Evolutionary conservation across 306 rosid genomes (phyloP), one percentile per base, ranked within the genome.

Genomic region (Vicia sativa): DNA sequence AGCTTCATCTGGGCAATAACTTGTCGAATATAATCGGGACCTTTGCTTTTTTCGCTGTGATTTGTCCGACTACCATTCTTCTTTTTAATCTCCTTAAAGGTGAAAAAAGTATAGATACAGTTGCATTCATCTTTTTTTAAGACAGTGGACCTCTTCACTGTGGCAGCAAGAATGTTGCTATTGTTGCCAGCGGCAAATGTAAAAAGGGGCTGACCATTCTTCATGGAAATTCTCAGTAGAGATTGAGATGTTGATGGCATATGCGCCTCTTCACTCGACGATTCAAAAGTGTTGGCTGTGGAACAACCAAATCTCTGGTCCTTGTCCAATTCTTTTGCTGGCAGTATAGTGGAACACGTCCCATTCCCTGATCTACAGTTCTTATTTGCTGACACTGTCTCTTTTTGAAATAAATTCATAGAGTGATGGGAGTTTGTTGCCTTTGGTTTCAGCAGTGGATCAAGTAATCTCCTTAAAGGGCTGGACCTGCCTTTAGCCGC

Each of bases 1-100:
- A 87, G 92, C 80, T 79, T 88, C 99, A 95, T 87, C 65, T 90
- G 97, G 46, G 97, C 97, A 70, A 93, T 75, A 58, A 80, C 85
- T 61, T 87, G 85, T 68, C 62, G 86, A 74, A 80, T 59, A 45
- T 87, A 95, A 59, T 88, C 92, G 58, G 71, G 78, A 82, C 80
- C 86, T 73, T 87, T 88, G 78, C 85, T 82, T 78, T 79, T 89
- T 44, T 87, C 74, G 13, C 86, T 87, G 74, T 92, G 91, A 75
- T 70, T 80, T 25, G 86, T 85, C 98, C 98, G 91, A 59, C 74
- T 85, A 62, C 84, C 92, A 45, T 65, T 85, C 78, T 90, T 93
- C 82, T 84, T 90, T 85, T 87, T 90, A 65, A 74, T 86, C 70
- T 93, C 90, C 58, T 56, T 89, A 73, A 95, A 74, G 11, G 82